Evolutionary conservation across 169 alveolate genomes (phyloP), one percentile per base, ranked within the genome.

Genomic region (Cryptosporidium bovis): DNA sequence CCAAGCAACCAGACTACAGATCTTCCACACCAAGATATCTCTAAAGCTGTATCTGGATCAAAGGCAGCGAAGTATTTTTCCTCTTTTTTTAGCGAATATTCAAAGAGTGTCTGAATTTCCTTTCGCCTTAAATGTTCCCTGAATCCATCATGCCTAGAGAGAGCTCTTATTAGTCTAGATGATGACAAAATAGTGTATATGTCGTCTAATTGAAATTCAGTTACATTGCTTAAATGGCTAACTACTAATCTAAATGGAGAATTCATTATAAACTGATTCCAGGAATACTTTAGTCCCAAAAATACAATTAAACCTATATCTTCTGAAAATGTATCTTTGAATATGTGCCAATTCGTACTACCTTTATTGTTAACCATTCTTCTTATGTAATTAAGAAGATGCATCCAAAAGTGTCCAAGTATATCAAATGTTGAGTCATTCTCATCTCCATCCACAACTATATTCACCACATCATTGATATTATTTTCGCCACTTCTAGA

Each of bases 21-120:
- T 44, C 87, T 77, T 20, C 87, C 87, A 8, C 64, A 55, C 87
- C 87, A 77, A 7, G 87, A 77, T 31, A 77, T 24, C 44, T 77
- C 87, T 60, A 77, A 58, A 10, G 87, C 69, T 12, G 87, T 77
- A 20, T 77, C 87, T 3, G 87, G 87, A 48, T 77, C 87, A 62
- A 60, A 77, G 24, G 87, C 87, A 58, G 77, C 87, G 15, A 77
- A 77, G 62, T 77, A 36, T 40, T 44, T 56, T 56, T 77, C 87
- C 64, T 77, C 87, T 31, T 77, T 77, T 77, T 77, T 77, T 3
- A 77, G 24, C 27, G 87, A 77, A 60, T 77, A 60, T 62, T 77
- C 87, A 7, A 77, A 77, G 24, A 77, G 13, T 4, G 64, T 1
- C 34, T 62, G 56, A n/a, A 77, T 40, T 48, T 77, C 71, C 29